Percentiles rank a stretch among this genome's conserved stretches.
Evolutionary conservation across 1,139 yeast genomes (phyloP).

Genomic region (Scheffersomyces lignicola): DNA sequence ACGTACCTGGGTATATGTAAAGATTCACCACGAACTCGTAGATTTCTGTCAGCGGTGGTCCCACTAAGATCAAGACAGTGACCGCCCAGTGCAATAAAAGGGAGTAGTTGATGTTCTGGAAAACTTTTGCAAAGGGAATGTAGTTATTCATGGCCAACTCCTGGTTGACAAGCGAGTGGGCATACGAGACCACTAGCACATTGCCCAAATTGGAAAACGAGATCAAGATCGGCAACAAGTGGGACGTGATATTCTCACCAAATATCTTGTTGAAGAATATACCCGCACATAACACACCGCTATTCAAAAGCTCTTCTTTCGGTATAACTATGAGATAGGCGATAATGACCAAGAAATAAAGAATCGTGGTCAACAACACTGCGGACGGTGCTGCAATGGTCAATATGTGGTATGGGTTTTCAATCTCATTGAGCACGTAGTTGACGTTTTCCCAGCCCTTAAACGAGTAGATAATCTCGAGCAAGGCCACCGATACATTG

Average conservation of each 20-base stretch:
- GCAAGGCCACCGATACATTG: constrained; percentile 40
- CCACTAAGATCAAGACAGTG: constrained; percentile 43
- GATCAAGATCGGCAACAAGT: constrained; percentile 68
- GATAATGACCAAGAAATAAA: constrained; percentile 68
- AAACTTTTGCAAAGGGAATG: constrained; percentile 62
- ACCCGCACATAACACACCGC: constrained; percentile 75
- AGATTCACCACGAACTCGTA: constrained; percentile 51
- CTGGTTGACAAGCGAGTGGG: constrained; percentile 76
- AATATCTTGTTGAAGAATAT: constrained; percentile 72
- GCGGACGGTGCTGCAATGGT: constrained; percentile 75
- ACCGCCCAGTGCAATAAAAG: constrained; percentile 48
- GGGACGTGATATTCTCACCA: constrained; percentile 61
- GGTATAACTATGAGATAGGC: constrained; percentile 81
- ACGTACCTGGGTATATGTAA: constrained; percentile 53
- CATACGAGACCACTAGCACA: constrained; percentile 73
- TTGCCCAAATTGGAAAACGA: constrained; percentile 78
- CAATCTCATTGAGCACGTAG: constrained; percentile 42
- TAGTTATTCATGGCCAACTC: constrained; percentile 74
- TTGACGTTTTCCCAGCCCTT: constrained; percentile 50
- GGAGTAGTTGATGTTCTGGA: constrained; percentile 51
- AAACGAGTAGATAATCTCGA: constrained; percentile 42
- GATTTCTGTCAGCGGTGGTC: constrained; percentile 49
- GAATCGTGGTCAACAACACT: constrained; percentile 54
- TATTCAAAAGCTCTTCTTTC: constrained; percentile 52
- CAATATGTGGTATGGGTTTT: constrained; percentile 64